Evolutionary conservation across 2,329 filamentous ascomycete species (phyloP), one percentile per base, ranked within the genome.

Genomic region (Scytalidium sp.): DNA sequence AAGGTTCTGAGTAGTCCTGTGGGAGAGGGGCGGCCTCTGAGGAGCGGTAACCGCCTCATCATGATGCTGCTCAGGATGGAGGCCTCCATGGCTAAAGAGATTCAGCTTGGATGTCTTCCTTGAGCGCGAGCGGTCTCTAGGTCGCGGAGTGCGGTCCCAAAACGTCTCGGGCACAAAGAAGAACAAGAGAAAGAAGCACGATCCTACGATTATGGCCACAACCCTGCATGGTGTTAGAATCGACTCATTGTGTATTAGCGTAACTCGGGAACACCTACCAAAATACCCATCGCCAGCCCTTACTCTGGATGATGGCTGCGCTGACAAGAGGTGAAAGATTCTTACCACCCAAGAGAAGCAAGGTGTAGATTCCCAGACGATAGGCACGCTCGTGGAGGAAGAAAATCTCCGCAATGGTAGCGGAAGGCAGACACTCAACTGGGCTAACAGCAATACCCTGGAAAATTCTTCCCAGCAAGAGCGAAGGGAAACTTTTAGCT

Each of bases 161-260:
- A 96, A 97, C 0, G 91, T 96, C 70, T 97, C 93, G 0, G 93
- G 93, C 0, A 96, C 89, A 60, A 96, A 96, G 51, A 97, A 76
- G 65, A 96, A 96, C 1, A 97, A 75, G 2, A 96, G 71, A 19
- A 81, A 66, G 32, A 84, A 78, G 52, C 84, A 85, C 43, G 89
- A 80, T 0, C 76, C 89, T 27, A 91, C 87, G 9, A 96, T 73
- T 3, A 96, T 88, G 1, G 91, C 83, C 42, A 96, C 84, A 49
- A 96, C 84, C 87, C 87, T 88, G 46, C 9, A 27, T 5, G 36
- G 55, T 23, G 46, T 19, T 41, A 27, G 27, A 27, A 36, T 39
- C 10, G 13, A 39, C 5, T 4, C 32, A n/a, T 36, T n/a, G n/a
- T 7, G 32, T 36, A n/a, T 15, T 7, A n/a, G 17, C 6, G 19